Evolutionary conservation across 169 alveolate genomes (phyloP).

Genomic region (Plasmodium ovale): DNA sequence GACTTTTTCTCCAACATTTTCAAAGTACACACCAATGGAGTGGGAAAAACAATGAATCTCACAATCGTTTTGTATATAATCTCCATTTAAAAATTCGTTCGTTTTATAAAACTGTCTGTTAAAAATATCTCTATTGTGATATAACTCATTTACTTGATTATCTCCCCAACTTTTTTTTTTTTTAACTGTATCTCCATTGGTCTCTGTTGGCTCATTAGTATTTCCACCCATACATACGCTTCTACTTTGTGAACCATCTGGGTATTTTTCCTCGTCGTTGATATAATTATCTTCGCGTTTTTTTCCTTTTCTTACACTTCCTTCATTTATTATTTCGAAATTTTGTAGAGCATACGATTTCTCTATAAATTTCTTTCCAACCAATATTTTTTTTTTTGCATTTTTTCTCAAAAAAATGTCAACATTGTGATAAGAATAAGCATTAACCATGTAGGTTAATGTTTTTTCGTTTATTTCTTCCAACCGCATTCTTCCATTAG

Average conservation of each 20-base stretch:
- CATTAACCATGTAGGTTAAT: slow-evolving; percentile 29
- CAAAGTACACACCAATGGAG: slow-evolving; percentile 44
- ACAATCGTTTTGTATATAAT: not conserved
- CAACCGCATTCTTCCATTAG: not conserved
- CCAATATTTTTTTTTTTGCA: not conserved
- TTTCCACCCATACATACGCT: too few species aligned
- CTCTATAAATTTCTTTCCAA: slow-evolving; percentile 10
- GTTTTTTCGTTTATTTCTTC: slow-evolving; percentile 17
- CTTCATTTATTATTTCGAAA: not conserved
- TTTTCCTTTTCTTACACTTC: not conserved
- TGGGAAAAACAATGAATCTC: slow-evolving; percentile 32
- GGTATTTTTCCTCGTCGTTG: too few species aligned
- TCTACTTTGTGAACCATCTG: too few species aligned
- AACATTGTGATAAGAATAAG: slow-evolving; percentile 20
- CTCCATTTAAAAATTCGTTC: not conserved
- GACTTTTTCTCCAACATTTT: slow-evolving; percentile 61
- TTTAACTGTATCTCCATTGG: not conserved
- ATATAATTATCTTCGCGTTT: too few species aligned
- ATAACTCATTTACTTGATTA: not conserved
- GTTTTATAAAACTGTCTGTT: not conserved
- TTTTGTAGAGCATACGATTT: slow-evolving; percentile 6
- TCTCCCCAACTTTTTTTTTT: not conserved
- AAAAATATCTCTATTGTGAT: not conserved
- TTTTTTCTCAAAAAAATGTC: slow-evolving; percentile 29
- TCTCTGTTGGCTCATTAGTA: too few species aligned